Evolutionary conservation across 805 yeast species (phyloP), one percentile per base, ranked within the genome.

Genomic region (Candida incommunis): DNA sequence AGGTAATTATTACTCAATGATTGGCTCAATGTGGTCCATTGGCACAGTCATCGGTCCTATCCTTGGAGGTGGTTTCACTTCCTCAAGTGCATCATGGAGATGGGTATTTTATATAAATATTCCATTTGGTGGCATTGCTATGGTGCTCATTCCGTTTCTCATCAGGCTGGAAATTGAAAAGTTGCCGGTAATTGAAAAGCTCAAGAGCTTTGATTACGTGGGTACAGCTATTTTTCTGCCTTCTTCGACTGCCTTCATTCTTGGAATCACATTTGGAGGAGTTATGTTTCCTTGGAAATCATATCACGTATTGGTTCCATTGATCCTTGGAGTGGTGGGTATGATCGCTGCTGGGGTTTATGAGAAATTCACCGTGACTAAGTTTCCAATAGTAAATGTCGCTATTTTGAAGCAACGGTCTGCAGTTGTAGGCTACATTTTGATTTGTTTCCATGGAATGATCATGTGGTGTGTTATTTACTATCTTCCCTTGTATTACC

Each of bases 91-190:
- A 3, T 62, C 74, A n/a, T 81, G 87, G 87, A 66, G 87, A 54
- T 80, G 87, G 85, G 76, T 84, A 53, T 82, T 80, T 56, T 82
- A 75, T 60, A 67, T 82, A 50, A 81, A 80, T 58, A 58, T 82
- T 29, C 84, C 86, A 2, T 59, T 79, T 27, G 82, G 83, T 16
- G 85, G 80, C 1, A 45, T 66, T 0, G 71, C 76, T 0, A 54
- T 68, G 18, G 54, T 56, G 0, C 50, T 67, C 4, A 55, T 75
- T 16, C 42, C 67, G 2, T 47, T 68, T 3, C 63, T 68, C 18
- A 70, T 73, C 56, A 62, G 67, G 24, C 55, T 55, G 22, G 63
- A 52, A 25, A 43, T 67, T n/a, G 74, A 77, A 80, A 11, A 75
- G 74, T 4, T 75, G 5, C 71, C 72, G 4, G 61, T 68, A 44